Conservation (phyloP, 257 asterid species). For the Jacaranda copaia region DNA sequence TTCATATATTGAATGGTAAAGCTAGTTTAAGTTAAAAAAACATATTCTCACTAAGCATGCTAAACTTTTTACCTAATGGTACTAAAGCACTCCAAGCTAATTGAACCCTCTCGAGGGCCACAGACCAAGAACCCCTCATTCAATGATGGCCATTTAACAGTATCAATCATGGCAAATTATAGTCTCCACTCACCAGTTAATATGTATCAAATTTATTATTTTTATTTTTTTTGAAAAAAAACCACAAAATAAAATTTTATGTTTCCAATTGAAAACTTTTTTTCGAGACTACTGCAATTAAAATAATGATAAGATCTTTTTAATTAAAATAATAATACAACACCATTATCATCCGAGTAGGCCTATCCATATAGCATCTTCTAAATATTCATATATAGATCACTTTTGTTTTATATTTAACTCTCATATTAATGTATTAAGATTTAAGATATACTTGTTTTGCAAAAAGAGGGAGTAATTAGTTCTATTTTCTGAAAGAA, state of each 20-base stretch:
- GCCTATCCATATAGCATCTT: too few species aligned
- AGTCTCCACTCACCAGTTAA: slow-evolving; percentile 40
- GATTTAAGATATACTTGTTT: background rate
- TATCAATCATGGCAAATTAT: slow-evolving; percentile 45
- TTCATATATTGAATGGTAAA: slow-evolving; percentile 16
- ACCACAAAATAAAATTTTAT: background rate
- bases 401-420: background rate
- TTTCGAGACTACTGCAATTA: background rate
- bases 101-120: slow-evolving; percentile 31
- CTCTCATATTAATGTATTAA: background rate
- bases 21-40: slow-evolving; percentile 1
- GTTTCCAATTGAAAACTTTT: background rate
- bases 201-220: background rate
- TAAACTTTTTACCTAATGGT: slow-evolving; percentile 41
- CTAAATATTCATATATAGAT: too few species aligned
- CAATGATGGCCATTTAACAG: slow-evolving; percentile 45
- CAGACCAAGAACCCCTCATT: slow-evolving; percentile 28
- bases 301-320: background rate
- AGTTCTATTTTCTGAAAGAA: background rate
- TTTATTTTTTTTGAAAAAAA: background rate
- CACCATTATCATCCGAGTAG: too few species aligned
- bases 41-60: slow-evolving; percentile 45
- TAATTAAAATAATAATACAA: too few species aligned
- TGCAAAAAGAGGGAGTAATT: background rate
- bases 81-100: slow-evolving; percentile 40